Evolutionary conservation across 2,329 filamentous ascomycete genomes (phyloP).

Genomic region (Xylariaceae sp.): DNA sequence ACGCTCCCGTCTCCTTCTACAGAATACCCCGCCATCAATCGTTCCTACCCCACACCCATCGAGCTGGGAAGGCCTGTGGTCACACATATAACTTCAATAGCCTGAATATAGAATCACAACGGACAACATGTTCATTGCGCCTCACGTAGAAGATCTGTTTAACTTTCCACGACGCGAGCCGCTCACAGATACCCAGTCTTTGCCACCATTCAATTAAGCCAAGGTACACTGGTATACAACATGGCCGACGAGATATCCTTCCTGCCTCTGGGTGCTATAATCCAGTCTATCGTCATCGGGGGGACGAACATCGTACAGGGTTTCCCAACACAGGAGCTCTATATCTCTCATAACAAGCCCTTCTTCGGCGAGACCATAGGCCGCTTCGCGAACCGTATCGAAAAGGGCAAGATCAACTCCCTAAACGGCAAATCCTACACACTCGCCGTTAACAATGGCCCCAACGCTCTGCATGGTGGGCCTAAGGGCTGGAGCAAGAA

Average conservation of each 20-base stretch:
- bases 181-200: no score
- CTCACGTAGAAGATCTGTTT: no score
- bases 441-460: slow-evolving; percentile 72
- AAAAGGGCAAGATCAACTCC: slow-evolving; percentile 64
- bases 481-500: slow-evolving; percentile 77
- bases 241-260: slow-evolving; percentile 54
- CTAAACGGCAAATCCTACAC: slow-evolving; percentile 71
- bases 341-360: slow-evolving; percentile 70
- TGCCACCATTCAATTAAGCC: no score
- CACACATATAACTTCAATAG: no score
- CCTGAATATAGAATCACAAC: no score
- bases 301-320: slow-evolving; percentile 84
- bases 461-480: slow-evolving; percentile 75
- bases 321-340: slow-evolving; percentile 73
- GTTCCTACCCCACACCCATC: no score
- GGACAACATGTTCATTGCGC: no score
- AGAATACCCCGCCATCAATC: no score
- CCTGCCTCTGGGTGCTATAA: slow-evolving; percentile 73
- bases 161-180: no score
- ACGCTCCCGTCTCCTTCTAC: no score
- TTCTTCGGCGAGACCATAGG: slow-evolving; percentile 96
- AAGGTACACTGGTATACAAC: background rate
- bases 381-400: slow-evolving; percentile 77
- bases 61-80: no score
- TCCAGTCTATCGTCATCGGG: slow-evolving; percentile 76